Base-by-base conservation (phyloP, 2,329 filamentous ascomycete species). In the Cladophialophora exuberans region DNA sequence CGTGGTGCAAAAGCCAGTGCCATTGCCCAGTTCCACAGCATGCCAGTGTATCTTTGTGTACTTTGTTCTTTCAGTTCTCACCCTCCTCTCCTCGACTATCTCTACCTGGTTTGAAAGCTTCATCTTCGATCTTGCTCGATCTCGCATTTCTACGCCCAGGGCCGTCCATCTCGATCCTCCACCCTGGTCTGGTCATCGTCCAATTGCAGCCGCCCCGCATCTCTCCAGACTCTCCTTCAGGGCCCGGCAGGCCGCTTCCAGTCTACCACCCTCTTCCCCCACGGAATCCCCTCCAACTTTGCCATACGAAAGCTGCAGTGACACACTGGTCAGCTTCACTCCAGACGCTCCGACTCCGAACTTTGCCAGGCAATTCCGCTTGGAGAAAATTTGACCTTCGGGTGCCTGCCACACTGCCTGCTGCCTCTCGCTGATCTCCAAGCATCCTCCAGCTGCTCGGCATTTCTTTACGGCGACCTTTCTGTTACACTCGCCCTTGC, bases 391-490 rank as follows among this genome's bases (percentile, higher is more conserved):
- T 18, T n/a, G 33, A 39, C 46, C 15, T 49, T 23, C 10, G 28
- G 23, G 11, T n/a, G 51, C 20, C 45, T 15, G 47, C 28, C 28
- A 23, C n/a, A n/a, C n/a, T n/a, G n/a, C n/a, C n/a, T n/a, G n/a
- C n/a, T n/a, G n/a, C n/a, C n/a, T 23, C 22, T 38, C 22, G 48
- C 39, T 36, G 35, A 44, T 48, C 20, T 50, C 46, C 38, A 50
- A 50, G 39, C 20, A 20, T 39, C 52, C 46, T 47, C 6, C 35
- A 36, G 46, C 17, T 11, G 33, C 47, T 52, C 47, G 52, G 52
- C 56, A 17, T 48, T 59, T 49, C 43, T 53, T n/a, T 46, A 39
- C 52, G 23, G 42, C 51, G 41, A 49, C 13, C 10, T 48, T 41
- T 47, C 39, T 48, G 22, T 45, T 45, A 47, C 47, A 42, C 47